Percentiles rank a stretch among this genome's conserved stretches.
These are phyloP conservation scores for Talaromyces sp. DNA, from an alignment of 2,329 filamentous ascomycete species.

Conservation along the genomic window DNA sequence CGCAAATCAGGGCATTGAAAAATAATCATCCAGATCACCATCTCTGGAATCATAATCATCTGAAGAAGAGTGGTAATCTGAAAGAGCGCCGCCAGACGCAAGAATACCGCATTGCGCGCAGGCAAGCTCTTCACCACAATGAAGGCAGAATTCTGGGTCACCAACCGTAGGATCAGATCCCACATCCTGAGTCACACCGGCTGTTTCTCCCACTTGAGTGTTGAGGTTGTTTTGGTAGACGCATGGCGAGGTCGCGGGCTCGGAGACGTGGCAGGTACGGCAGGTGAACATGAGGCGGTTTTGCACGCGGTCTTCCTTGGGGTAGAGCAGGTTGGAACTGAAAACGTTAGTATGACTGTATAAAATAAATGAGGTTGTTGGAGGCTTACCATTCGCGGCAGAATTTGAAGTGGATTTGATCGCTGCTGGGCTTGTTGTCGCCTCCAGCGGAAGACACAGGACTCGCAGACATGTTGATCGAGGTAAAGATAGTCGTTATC, in stretches of 20 bases:
- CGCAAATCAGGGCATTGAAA: constrained; percentile 17
- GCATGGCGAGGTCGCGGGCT: constrained; percentile 81
- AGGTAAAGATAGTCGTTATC: background rate
- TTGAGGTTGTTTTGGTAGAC: constrained; percentile 94
- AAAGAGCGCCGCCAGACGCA: constrained; percentile 20
- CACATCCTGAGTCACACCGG: constrained; percentile 95
- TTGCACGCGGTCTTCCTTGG: constrained; percentile 83
- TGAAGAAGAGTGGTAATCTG: constrained; percentile 1
- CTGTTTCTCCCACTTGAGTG: constrained; percentile 88
- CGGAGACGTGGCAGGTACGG: constrained; percentile 89
- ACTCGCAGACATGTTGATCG: constrained; percentile 41
- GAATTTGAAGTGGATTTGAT: constrained; percentile 95
- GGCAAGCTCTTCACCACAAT: constrained; percentile 58
- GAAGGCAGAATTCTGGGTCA: constrained; percentile 58
- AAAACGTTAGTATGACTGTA: background rate
- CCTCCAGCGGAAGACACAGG: constrained; percentile 43
- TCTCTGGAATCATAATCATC: constrained; percentile 14
- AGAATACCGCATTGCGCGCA: constrained; percentile 54
- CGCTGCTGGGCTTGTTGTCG: constrained; percentile 42
- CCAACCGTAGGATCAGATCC: constrained; percentile 97
- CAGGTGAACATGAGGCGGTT: constrained; percentile 92
- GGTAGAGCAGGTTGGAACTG: constrained; percentile 95
- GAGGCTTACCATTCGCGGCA: constrained; percentile 81
- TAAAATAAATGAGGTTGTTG: background rate
- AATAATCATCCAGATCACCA: constrained; percentile 14